These are phyloP conservation scores for Xylaria polymorpha DNA, from an alignment of 2,329 filamentous ascomycete genomes.

Conservation along the genomic window DNA sequence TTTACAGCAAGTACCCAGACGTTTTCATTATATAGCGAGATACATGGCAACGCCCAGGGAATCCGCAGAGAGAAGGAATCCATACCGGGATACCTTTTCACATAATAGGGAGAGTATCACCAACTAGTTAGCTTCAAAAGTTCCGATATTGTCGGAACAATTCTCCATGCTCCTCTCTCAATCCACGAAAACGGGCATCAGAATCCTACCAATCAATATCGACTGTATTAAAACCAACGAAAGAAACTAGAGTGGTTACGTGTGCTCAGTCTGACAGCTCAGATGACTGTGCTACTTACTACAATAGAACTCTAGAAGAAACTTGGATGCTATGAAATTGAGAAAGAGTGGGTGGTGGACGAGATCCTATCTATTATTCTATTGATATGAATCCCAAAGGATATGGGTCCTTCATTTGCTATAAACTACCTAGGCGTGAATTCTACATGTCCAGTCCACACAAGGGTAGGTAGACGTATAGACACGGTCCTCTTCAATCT, in stretches of 20 bases:
- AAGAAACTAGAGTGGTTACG: conserved; percentile 96
- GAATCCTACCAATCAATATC: conserved; percentile 98
- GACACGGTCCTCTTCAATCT: no score
- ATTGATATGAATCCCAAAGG: no score
- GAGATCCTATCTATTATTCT: conserved; percentile 88
- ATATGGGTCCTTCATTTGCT: no score
- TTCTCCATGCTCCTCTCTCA: conserved; percentile 89
- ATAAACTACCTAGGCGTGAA: no score
- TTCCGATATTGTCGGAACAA: conserved; percentile 84
- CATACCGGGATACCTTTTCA: conserved; percentile 82
- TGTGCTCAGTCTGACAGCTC: conserved; percentile 96
- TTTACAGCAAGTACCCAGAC: conserved; percentile 20
- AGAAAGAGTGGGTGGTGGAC: conserved; percentile 95
- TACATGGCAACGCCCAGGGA: background rate
- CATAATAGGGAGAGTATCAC: conserved; percentile 62
- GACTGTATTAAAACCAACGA: conserved; percentile 81
- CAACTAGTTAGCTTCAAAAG: conserved; percentile 81
- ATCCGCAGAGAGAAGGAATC: background rate
- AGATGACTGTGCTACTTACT: conserved; percentile 92
- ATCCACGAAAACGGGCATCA: conserved; percentile 84
- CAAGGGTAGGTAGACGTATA: no score
- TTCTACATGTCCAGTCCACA: no score
- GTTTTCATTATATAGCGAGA: background rate
- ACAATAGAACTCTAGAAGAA: conserved; percentile 91
- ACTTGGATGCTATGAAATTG: conserved; percentile 93